phyloP scores from a whole-genome alignment of 768 basidiomycete species.

The Mycena floridula region DNA sequence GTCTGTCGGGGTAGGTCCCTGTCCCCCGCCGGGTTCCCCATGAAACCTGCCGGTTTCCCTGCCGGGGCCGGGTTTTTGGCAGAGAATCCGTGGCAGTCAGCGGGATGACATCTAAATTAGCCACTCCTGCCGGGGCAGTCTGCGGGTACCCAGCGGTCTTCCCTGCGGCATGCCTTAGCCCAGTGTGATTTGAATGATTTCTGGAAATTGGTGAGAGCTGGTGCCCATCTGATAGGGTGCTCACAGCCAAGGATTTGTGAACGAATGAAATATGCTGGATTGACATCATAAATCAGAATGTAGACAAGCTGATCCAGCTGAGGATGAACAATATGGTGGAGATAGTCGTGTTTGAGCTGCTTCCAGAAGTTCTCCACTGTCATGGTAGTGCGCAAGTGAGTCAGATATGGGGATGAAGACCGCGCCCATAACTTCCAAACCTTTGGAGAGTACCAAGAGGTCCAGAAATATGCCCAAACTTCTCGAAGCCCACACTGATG shows the following conservation, averaged over 20 bases:
- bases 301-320: conserved; percentile 25
- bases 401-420: conserved; percentile 17
- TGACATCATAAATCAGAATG: conserved; percentile 21
- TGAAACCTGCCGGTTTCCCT: too few species aligned
- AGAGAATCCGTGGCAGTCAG: too few species aligned
- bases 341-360: conserved; percentile 22
- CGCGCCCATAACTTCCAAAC: conserved; percentile 28
- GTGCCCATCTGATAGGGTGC: conserved; percentile 15
- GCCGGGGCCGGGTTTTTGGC: too few species aligned
- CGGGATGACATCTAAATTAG: too few species aligned
- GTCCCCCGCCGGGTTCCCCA: too few species aligned
- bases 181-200: conserved; percentile 15
- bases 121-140: too few species aligned
- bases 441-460: conserved; percentile 15
- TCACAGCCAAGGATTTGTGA: conserved; percentile 7
- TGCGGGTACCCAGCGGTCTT: background rate
- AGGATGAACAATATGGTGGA: conserved; percentile 18
- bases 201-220: conserved; percentile 16
- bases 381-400: conserved; percentile 22
- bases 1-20: too few species aligned
- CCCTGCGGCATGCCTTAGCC: background rate
- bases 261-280: conserved; percentile 14
- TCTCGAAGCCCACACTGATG: conserved; percentile 9
- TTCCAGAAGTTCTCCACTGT: conserved; percentile 23
- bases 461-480: conserved; percentile 21